These are phyloP conservation scores for Dactylonectria macrodidyma DNA, from an alignment of 2,329 filamentous ascomycete genomes.

Conservation along the genomic window DNA sequence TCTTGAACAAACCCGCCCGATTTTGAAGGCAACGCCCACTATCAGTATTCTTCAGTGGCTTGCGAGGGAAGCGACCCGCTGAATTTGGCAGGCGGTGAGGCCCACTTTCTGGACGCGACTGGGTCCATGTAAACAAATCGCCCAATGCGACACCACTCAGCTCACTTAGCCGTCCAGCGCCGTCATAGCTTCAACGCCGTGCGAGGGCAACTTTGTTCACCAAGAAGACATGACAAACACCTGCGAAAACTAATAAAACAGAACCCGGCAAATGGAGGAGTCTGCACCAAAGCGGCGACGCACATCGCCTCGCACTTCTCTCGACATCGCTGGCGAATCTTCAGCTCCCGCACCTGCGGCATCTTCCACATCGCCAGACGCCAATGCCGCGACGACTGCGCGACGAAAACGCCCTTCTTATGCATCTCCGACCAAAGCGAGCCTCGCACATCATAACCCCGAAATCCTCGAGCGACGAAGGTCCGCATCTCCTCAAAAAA, in stretches of 20 bases:
- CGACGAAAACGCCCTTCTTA: slow-evolving; percentile 67
- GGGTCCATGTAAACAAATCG: slow-evolving; percentile 46
- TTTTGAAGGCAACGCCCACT: no score
- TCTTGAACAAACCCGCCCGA: background rate
- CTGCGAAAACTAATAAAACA: slow-evolving; percentile 3
- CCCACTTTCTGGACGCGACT: slow-evolving; percentile 45
- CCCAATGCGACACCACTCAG: slow-evolving; percentile 39
- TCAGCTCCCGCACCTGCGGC: slow-evolving; percentile 42
- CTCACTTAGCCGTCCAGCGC: slow-evolving; percentile 22
- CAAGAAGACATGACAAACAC: slow-evolving; percentile 29
- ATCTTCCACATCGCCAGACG: slow-evolving; percentile 41
- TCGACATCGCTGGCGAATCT: slow-evolving; percentile 49
- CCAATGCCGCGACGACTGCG: slow-evolving; percentile 48
- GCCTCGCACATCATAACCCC: slow-evolving; percentile 73
- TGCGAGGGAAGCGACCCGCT: slow-evolving; percentile 5
- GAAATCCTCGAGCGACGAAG: slow-evolving; percentile 66
- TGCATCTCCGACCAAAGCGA: slow-evolving; percentile 77
- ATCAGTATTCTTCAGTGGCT: background rate
- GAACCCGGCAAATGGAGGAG: slow-evolving; percentile 59
- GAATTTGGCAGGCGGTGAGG: slow-evolving; percentile 44
- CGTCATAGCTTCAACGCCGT: slow-evolving; percentile 16
- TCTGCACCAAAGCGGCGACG: slow-evolving; percentile 76
- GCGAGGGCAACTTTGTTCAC: background rate
- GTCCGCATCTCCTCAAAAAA: slow-evolving; percentile 55
- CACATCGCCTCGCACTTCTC: slow-evolving; percentile 66